These are phyloP conservation scores for Wickerhamiella qilinensis DNA, from an alignment of 805 yeast genomes.

Conservation along the genomic window DNA sequence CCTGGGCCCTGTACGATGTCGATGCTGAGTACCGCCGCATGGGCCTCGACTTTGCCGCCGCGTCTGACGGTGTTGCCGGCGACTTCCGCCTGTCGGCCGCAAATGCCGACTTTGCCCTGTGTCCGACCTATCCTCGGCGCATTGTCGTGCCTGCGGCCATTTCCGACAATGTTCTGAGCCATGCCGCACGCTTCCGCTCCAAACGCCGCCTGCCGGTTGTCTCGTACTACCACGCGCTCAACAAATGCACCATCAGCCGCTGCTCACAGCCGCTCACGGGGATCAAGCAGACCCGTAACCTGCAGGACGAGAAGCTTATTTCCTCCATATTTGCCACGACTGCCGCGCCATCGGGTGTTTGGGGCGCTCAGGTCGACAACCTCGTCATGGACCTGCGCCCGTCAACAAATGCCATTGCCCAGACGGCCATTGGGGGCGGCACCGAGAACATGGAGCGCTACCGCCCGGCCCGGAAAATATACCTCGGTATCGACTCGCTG, in stretches of 20 bases:
- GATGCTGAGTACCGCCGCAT: conserved; percentile 55
- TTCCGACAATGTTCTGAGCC: conserved; percentile 66
- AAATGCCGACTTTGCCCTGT: conserved; percentile 40
- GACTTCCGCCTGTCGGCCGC: conserved; percentile 59
- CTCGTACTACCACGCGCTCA: conserved; percentile 54
- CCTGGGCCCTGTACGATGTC: conserved; percentile 62
- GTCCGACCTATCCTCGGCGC: conserved; percentile 57
- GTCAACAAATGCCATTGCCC: conserved; percentile 87
- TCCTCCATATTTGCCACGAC: conserved; percentile 58
- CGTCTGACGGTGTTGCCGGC: too few species aligned
- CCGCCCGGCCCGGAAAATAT: conserved; percentile 50
- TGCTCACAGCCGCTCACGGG: conserved; percentile 93
- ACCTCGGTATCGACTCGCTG: conserved; percentile 83
- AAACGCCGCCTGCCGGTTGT: conserved; percentile 72
- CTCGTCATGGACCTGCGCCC: conserved; percentile 87
- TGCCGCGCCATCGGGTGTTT: conserved; percentile 16
- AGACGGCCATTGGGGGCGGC: conserved; percentile 96
- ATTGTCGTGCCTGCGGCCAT: conserved; percentile 60
- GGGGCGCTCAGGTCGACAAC: conserved; percentile 30
- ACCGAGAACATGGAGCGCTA: conserved; percentile 86
- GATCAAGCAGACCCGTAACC: conserved; percentile 65
- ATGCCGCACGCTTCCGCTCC: conserved; percentile 75
- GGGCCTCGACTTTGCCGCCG: conserved; percentile 29
- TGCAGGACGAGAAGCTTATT: conserved; percentile 79
- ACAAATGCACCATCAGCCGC: conserved; percentile 57